Conservation (phyloP, 1,284 basidiomycete genomes). For the Cystobasidium pallidum region DNA sequence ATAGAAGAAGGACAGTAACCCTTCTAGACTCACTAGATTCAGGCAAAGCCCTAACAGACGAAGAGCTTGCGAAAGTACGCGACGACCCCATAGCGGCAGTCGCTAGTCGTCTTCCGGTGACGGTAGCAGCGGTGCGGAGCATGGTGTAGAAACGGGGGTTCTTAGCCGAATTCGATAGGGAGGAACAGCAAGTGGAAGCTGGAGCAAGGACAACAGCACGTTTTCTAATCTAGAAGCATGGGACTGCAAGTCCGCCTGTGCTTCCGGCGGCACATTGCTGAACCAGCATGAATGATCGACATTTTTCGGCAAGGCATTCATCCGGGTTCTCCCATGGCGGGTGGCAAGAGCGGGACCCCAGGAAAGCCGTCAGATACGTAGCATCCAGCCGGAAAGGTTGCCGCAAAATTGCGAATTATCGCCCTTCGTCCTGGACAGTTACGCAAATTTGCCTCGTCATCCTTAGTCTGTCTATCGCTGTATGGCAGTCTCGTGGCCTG, state of each 20-base stretch:
- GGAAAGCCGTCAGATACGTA: neutral
- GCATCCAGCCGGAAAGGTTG: no score
- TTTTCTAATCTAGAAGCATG: no score
- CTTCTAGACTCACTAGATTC: conserved; percentile 10
- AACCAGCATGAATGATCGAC: conserved; percentile 2
- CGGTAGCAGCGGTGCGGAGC: conserved; percentile 28
- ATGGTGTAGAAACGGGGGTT: conserved; percentile 6
- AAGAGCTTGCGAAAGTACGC: conserved; percentile 35
- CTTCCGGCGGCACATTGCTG: conserved; percentile 2
- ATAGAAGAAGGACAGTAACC: neutral
- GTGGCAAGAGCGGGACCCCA: conserved; percentile 2
- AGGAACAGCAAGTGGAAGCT: no score
- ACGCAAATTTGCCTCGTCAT: no score
- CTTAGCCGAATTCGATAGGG: no score
- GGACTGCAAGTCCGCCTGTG: neutral
- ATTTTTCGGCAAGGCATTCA: conserved; percentile 18
- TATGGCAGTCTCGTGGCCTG: no score
- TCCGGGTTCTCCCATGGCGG: neutral
- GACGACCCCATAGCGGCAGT: conserved; percentile 9
- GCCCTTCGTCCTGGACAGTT: no score
- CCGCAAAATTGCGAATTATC: no score
- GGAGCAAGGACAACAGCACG: neutral
- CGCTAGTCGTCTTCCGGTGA: conserved; percentile 18
- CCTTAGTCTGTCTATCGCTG: no score
- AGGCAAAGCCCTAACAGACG: conserved; percentile 27